Conservation (phyloP, 148 eudicot genomes). For the Persicaria tinctoria region DNA sequence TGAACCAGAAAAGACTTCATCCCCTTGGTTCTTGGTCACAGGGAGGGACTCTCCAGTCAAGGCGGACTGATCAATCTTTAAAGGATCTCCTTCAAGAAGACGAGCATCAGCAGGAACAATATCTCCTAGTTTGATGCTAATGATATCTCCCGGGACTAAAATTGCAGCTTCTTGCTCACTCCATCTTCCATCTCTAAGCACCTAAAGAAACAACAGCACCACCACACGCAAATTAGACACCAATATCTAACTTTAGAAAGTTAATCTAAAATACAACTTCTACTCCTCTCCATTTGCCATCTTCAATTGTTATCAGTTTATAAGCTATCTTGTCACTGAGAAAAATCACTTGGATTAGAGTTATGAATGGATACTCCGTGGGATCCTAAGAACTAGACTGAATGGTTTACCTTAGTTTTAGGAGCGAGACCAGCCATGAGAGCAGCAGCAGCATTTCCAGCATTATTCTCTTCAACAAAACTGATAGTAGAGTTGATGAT, state of each 20-base stretch:
- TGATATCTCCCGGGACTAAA: conserved; percentile 12
- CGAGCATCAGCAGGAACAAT: conserved; percentile 83
- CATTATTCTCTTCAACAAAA: conserved; percentile 42
- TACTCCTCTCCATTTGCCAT: too few relatives aligned
- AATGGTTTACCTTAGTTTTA: conserved; percentile 39
- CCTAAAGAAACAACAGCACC: conserved; percentile 6
- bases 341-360: too few relatives aligned
- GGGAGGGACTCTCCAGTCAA: conserved; percentile 13
- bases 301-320: too few relatives aligned
- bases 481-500: conserved; percentile 38
- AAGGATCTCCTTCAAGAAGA: conserved; percentile 69
- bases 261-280: neutral
- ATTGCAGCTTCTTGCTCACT: conserved; percentile 51
- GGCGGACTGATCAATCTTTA: conserved; percentile 11
- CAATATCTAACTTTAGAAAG: neutral
- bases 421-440: conserved; percentile 33
- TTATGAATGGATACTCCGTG: too few relatives aligned
- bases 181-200: conserved; percentile 58
- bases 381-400: neutral
- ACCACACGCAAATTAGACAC: neutral
- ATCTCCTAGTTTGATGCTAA: conserved; percentile 40
- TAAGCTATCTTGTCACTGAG: too few relatives aligned
- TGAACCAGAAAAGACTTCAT: conserved; percentile 68
- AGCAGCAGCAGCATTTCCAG: conserved; percentile 42
- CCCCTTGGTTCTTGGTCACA: conserved; percentile 36